Base-by-base conservation (phyloP, 208 protist genomes). In the Blastocrithidia nonstop region DNA sequence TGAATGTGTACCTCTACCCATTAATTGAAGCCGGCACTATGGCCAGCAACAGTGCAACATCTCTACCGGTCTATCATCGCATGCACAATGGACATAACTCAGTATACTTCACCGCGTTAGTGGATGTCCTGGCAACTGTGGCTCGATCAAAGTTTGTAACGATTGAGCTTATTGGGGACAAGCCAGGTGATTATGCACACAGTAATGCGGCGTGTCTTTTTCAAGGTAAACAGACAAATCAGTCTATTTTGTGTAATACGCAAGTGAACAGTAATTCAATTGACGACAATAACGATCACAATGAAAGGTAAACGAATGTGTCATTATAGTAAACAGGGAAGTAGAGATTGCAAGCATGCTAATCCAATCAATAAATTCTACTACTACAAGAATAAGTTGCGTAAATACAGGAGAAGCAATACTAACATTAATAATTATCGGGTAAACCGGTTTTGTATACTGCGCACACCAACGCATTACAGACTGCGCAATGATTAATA, bases 81-180 rank as follows among this genome's bases (percentile, higher is more conserved):
- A 57, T 71, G 1, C 70, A 69, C 11, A 57, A 56, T 1, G 66
- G 65, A 55, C 58, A 57, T 22, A 55, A 50, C 4, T 35, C 61
- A 17, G 20, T 81, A 13, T 61, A 67, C 28, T 74, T 80, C 22
- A 46, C 42, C 16, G 47, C 59, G 1, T 41, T 54, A 8, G 59
- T 48, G 21, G 73, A 92, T 46, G 24, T 86, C 2, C 23, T 75
- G 7, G 51, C 66, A 0, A 63, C 70, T 23, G 63, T 88, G 8
- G 50, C 67, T 41, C 68, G 72, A 13, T 81, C 70, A 0, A 61
- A 65, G 3, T 56, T 87, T 9, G 46, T 71, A 2, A 56, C 67
- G 20, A 79, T 91, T 44, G 77, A 88, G 54, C 54, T 91, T 9
- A 56, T 91, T 31, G 82, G 82, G 2, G 82, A 91, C 39, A 73